Evolutionary conservation across 805 yeast genomes (phyloP), one percentile per base, ranked within the genome.

Genomic region (Wickerhamomyces kurtzmanii): DNA sequence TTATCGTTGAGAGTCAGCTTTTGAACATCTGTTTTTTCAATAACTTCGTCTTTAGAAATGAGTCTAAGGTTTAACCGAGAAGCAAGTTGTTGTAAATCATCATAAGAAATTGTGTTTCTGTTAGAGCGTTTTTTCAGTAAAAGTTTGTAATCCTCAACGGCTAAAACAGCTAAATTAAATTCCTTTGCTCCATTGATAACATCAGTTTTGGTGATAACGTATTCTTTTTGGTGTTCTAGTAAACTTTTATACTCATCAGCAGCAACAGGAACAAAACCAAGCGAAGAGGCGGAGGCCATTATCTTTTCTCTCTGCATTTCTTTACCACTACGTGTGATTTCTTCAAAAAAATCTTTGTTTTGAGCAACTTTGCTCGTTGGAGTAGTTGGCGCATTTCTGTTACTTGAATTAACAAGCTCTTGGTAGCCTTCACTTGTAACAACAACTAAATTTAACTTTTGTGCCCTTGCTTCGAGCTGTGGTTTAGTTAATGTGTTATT

Each of bases 101-200:
- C 57, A 26, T 47, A 47, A 8, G 51, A 38, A 14, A 48, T 16
- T 5, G 40, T 40, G n/a, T 43, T 43, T 12, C 32, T 34, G 13
- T 21, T 21, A 25, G 34, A 36, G 26, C 43, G 47, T 12, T 41
- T 49, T 23, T 47, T 51, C 27, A 62, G 33, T 14, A 65, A 39
- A 2, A 42, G 30, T 26, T 47, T 50, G 37, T 62, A 67, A 31
- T 67, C 73, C 0, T 62, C 68, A 5, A 47, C 37, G 2, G 72
- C 59, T 23, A 69, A 36, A 1, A 68, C 62, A 3, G 62, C 53
- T 27, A 69, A 42, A 7, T 62, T 60, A 37, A 62, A 61, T 11
- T 47, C 47, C 40, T 55, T 59, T 4, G 75, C 54, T 12, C 45
- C 49, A 20, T 47, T 41, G 29, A 51, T 50, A 5, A 57, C 37